phyloP scores from a whole-genome alignment of 1,284 basidiomycete species.

The Lignosus rhinocerotis region DNA sequence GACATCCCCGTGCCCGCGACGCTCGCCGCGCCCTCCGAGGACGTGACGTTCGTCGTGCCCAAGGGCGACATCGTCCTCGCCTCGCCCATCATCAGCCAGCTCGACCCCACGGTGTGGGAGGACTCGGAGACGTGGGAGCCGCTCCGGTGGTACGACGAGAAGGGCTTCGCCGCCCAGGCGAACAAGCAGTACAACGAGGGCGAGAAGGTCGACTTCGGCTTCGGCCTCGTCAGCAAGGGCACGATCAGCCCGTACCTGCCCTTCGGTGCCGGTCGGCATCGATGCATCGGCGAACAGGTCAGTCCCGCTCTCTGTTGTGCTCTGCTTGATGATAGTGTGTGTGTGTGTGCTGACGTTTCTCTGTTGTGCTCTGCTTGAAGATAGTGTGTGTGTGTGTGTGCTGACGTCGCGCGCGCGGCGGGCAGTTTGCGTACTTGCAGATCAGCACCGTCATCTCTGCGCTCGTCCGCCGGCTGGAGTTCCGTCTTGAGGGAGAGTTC shows the following conservation, averaged over 20 bases:
- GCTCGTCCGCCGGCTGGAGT: slow-evolving; percentile 76
- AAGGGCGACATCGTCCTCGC: slow-evolving; percentile 92
- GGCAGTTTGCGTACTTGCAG: slow-evolving; percentile 92
- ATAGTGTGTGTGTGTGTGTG: no score
- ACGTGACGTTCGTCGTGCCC: slow-evolving; percentile 81
- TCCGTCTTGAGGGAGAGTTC: slow-evolving; percentile 68
- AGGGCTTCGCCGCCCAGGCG: slow-evolving; percentile 76
- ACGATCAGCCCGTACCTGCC: slow-evolving; percentile 92
- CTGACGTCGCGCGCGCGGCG: slow-evolving; percentile 6
- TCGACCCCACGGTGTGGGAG: slow-evolving; percentile 87
- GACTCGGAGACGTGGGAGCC: slow-evolving; percentile 79
- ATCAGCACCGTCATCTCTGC: slow-evolving; percentile 84
- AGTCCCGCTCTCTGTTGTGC: no score
- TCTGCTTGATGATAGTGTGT: no score
- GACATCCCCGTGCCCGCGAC: slow-evolving; percentile 84
- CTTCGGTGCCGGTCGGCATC: slow-evolving; percentile 93
- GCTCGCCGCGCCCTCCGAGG: slow-evolving; percentile 77
- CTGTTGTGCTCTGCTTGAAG: no score
- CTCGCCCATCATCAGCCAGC: slow-evolving; percentile 85
- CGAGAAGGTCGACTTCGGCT: slow-evolving; percentile 95
- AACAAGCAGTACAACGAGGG: slow-evolving; percentile 77
- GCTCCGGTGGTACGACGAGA: slow-evolving; percentile 80
- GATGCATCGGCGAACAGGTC: slow-evolving; percentile 93
- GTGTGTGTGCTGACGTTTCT: no score
- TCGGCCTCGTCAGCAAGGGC: slow-evolving; percentile 90